A percentile compares a stretch with the other conserved stretches of the same genome.
These are phyloP conservation scores for Taphrina wiesneri DNA, from an alignment of 1,139 yeast genomes.

Conservation along the genomic window DNA sequence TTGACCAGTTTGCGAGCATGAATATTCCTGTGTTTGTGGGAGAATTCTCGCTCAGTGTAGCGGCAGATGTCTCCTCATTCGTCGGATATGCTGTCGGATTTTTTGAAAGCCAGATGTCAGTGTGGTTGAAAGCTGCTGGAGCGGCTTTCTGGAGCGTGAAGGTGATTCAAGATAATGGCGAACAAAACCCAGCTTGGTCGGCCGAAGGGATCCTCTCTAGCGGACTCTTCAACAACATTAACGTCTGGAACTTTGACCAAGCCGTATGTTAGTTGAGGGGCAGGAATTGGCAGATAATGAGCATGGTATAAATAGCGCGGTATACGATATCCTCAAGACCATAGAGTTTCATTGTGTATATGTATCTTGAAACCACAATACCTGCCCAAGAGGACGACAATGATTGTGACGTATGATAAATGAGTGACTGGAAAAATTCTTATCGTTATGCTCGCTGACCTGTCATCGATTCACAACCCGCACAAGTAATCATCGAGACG, in stretches of 20 bases:
- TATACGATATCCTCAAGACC: neutral
- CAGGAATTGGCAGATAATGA: neutral
- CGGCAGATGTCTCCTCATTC: slow-evolving; percentile 66
- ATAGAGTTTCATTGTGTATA: neutral
- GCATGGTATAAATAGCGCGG: neutral
- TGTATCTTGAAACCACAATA: neutral
- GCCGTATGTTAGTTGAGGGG: neutral
- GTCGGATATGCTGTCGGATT: slow-evolving; percentile 43
- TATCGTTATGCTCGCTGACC: too few relatives aligned
- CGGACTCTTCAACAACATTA: slow-evolving; percentile 1
- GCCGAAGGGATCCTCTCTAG: slow-evolving; percentile 11
- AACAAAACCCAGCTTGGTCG: slow-evolving; percentile 18
- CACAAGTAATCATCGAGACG: too few relatives aligned
- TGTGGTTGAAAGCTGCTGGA: slow-evolving; percentile 27
- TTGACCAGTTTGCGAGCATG: slow-evolving; percentile 48
- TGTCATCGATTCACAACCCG: too few relatives aligned
- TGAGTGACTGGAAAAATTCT: too few relatives aligned
- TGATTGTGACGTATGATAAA: too few relatives aligned
- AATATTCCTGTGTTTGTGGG: slow-evolving; percentile 76
- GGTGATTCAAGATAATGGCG: slow-evolving; percentile 15
- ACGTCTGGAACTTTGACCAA: neutral
- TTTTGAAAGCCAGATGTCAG: slow-evolving; percentile 25
- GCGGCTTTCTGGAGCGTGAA: slow-evolving; percentile 26
- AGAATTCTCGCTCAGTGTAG: slow-evolving; percentile 92
- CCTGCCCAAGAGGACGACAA: too few relatives aligned